Evolutionary conservation across 2,329 filamentous ascomycete genomes (phyloP), one percentile per base, ranked within the genome.

Genomic region (Talaromyces sp.): DNA sequence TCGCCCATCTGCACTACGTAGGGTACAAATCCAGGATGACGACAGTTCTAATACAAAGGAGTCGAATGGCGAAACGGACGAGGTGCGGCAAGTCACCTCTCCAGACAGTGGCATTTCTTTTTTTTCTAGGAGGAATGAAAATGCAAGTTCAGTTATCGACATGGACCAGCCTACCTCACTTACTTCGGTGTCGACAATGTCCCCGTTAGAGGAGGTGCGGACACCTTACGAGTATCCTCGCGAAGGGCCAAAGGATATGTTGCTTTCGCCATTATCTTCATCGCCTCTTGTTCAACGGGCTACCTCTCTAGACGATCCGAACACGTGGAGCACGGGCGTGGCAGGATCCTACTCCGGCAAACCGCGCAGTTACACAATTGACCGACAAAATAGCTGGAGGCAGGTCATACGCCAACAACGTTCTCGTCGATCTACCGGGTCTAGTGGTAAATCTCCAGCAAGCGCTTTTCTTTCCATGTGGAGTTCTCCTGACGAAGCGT

Each of bases 381-480:
- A 78, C 37, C 71, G 76, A 61, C 73, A 72, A 62, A 69, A 72
- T 65, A 77, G 75, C 64, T 69, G 77, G 62, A 75, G 78, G 37
- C 73, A 73, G 63, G 69, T 72, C 11, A 74, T 71, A 9, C 75
- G 74, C 25, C 72, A 73, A 31, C 67, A 73, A 27, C 41, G 64
- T 50, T 84, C 82, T 15, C 79, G 79, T 33, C 81, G 83, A 27
- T 85, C 84, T 5, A 82, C 81, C 25, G 74, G 69, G 70, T 83
- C 74, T 66, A 83, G 75, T 27, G 84, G 83, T 63, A 85, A 84
- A 72, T 87, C 86, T 6, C 85, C 85, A 1, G 86, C 86, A 13
- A 84, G 83, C 54, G 82, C 82, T 19, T 88, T 86, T 68, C 77
- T 88, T 27, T 84, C 84, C n/a, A 81, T 82, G 70, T 87, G 83